phyloP scores from a whole-genome alignment of 148 eudicot species.

The Rhododendron kiyosumense region DNA sequence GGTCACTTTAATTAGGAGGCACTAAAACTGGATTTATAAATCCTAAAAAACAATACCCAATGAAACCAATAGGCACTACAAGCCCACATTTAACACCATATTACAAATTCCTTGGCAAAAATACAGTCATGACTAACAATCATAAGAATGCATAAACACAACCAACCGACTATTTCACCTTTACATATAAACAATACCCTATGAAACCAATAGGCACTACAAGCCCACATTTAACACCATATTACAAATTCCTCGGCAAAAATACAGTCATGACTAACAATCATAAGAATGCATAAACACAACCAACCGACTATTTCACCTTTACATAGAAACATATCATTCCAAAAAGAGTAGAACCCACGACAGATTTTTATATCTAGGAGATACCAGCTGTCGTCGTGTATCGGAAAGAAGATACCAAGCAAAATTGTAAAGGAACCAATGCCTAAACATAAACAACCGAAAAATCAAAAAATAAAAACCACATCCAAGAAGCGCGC shows the following conservation, averaged over 20 bases:
- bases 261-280: neutral
- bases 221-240: neutral
- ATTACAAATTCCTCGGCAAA: neutral
- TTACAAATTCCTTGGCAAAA: neutral
- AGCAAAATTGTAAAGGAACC: neutral
- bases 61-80: neutral
- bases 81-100: neutral
- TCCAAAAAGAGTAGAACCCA: neutral
- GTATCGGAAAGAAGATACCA: neutral
- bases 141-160: neutral
- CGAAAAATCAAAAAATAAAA: neutral
- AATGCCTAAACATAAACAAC: neutral
- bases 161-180: neutral
- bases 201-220: neutral
- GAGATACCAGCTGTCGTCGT: neutral
- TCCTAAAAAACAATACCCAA: neutral
- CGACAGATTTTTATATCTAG: neutral
- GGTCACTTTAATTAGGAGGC: neutral
- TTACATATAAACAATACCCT: neutral
- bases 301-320: neutral
- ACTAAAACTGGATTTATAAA: neutral
- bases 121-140: neutral
- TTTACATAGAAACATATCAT: neutral
- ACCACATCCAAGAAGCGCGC: neutral
- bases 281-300: neutral